These are phyloP conservation scores for Fusarium tjaetaba DNA, from an alignment of 2,329 filamentous ascomycete species.

Conservation along the genomic window DNA sequence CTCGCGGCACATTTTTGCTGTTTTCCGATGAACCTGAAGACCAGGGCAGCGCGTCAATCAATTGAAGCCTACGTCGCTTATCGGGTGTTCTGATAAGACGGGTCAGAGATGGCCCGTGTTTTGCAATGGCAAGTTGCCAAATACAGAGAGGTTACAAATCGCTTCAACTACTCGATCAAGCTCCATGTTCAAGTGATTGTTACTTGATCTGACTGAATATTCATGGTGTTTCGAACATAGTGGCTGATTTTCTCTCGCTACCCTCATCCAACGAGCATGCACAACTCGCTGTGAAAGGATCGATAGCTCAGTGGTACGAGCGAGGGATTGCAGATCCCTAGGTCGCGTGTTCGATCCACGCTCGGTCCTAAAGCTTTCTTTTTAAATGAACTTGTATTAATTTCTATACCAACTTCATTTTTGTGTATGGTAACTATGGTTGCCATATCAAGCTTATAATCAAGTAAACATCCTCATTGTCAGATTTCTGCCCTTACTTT, in stretches of 20 bases:
- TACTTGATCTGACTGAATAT: no score
- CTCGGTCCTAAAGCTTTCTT: constrained; percentile 15
- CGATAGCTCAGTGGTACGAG: constrained; percentile 40
- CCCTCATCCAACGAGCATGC: not conserved
- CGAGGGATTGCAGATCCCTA: constrained; percentile 40
- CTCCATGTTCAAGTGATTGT: not conserved
- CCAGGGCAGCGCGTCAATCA: not conserved
- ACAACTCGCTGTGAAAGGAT: constrained; percentile 2
- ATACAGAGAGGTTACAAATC: not conserved
- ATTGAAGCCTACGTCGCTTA: not conserved
- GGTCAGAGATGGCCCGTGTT: not conserved
- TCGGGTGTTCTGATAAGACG: not conserved
- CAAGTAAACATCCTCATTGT: no score
- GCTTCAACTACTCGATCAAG: no score
- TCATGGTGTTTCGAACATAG: rapidly evolving
- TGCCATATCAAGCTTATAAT: no score
- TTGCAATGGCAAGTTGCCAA: not conserved
- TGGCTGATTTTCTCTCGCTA: rapidly evolving
- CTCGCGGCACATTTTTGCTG: not conserved
- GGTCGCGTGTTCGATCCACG: constrained; percentile 40
- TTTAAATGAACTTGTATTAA: not conserved
- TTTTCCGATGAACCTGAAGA: not conserved
- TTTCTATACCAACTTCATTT: not conserved
- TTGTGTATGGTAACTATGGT: not conserved
- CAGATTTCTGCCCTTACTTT: not conserved